A percentile compares a stretch with the other conserved stretches of the same genome.
phyloP scores from a whole-genome alignment of 2,329 filamentous ascomycete genomes.

The Dactylonectria estremocensis region DNA sequence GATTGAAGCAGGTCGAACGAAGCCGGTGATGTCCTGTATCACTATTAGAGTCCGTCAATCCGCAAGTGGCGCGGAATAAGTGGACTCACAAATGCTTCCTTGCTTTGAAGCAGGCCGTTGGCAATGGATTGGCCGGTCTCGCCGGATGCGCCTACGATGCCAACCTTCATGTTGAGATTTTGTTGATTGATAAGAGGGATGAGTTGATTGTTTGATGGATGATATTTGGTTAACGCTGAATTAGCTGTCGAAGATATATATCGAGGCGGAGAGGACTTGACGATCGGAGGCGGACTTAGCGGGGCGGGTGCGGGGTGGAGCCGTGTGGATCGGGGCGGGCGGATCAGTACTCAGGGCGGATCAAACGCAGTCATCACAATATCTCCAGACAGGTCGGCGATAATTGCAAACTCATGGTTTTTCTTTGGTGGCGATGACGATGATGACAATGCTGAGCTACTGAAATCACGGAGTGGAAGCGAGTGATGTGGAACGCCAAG shows the following conservation, averaged over 20 bases:
- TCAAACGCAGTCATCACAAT: too few species aligned
- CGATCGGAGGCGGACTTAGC: background rate
- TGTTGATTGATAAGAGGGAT: background rate
- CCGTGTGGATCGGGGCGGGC: too few species aligned
- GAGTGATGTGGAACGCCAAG: too few species aligned
- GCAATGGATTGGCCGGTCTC: constrained; percentile 22
- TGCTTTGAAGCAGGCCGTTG: constrained; percentile 6
- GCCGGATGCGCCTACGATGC: constrained; percentile 26
- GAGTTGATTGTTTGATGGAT: background rate
- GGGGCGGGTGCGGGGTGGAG: too few species aligned
- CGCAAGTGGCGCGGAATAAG: background rate
- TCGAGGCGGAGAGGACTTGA: background rate
- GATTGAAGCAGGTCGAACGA: constrained; percentile 17
- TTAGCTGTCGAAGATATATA: background rate
- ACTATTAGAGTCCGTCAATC: background rate
- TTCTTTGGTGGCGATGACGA: too few species aligned
- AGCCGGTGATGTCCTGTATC: constrained; percentile 15
- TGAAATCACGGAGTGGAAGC: too few species aligned
- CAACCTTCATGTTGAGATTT: constrained; percentile 13
- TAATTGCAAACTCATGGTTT: too few species aligned
- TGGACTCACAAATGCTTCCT: constrained; percentile 1
- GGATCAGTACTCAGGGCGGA: too few species aligned
- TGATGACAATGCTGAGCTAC: too few species aligned
- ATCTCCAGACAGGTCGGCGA: too few species aligned
- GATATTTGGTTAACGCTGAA: background rate